A percentile compares a stretch with the other conserved stretches of the same genome.
Evolutionary conservation across 2,329 filamentous ascomycete genomes (phyloP).

Genomic region (Xylaria sp.): DNA sequence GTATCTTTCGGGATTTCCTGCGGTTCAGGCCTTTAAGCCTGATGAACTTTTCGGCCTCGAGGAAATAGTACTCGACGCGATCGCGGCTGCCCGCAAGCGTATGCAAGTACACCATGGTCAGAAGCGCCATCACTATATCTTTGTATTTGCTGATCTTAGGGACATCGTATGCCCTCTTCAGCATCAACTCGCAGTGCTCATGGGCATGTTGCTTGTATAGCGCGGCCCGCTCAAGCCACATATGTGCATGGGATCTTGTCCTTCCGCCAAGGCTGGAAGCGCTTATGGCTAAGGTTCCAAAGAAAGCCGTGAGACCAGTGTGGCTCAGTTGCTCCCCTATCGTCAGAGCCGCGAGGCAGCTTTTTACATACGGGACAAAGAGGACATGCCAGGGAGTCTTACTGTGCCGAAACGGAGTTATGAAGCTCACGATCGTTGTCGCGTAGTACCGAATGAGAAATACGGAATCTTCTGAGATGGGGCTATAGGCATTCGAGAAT

Average conservation of each 20-base stretch:
- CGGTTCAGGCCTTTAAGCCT: slow-evolving; percentile 40
- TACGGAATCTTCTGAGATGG: slow-evolving; percentile 36
- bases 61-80: slow-evolving; percentile 41
- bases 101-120: slow-evolving; percentile 44
- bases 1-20: slow-evolving; percentile 44
- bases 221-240: slow-evolving; percentile 38
- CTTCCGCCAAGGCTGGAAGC: slow-evolving; percentile 40
- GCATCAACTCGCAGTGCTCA: slow-evolving; percentile 17
- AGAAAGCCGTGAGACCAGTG: slow-evolving; percentile 42
- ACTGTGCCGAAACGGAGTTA: slow-evolving; percentile 42
- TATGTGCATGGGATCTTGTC: slow-evolving; percentile 28
- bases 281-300: slow-evolving; percentile 42
- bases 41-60: slow-evolving; percentile 46
- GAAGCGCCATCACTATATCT: slow-evolving; percentile 43
- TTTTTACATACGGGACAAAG: slow-evolving; percentile 42
- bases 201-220: slow-evolving; percentile 32
- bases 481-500: background rate
- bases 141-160: slow-evolving; percentile 45
- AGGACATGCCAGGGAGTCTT: slow-evolving; percentile 47
- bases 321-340: slow-evolving; percentile 40
- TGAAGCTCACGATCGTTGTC: slow-evolving; percentile 38
- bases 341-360: slow-evolving; percentile 40
- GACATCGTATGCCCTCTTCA: slow-evolving; percentile 36
- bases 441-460: slow-evolving; percentile 44
- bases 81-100: slow-evolving; percentile 38